Evolutionary conservation across 1,284 basidiomycete species (phyloP).

Genomic region (Austroboletus niveus): DNA sequence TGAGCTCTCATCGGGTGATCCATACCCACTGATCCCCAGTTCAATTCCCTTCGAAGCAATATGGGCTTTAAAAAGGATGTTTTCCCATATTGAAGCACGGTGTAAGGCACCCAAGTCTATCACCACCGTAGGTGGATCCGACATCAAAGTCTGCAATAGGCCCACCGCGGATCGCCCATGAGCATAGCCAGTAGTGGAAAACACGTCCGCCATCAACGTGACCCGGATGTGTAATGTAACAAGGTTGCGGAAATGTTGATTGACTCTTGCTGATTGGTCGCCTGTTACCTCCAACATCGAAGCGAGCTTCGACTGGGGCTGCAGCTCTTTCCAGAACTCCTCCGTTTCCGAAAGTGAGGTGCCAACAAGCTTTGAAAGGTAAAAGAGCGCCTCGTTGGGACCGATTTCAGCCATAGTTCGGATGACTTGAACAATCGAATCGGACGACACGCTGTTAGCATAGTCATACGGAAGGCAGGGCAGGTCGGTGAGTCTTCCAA

Average conservation of each 20-base stretch:
- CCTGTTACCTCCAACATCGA: slow-evolving; percentile 53
- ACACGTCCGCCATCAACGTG: slow-evolving; percentile 86
- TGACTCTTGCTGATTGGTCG: slow-evolving; percentile 52
- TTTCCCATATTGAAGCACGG: slow-evolving; percentile 85
- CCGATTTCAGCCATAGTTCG: slow-evolving; percentile 87
- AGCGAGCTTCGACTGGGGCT: slow-evolving; percentile 58
- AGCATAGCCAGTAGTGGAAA: slow-evolving; percentile 82
- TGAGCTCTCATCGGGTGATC: slow-evolving; percentile 46
- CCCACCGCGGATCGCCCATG: slow-evolving; percentile 77
- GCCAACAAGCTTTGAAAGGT: slow-evolving; percentile 73
- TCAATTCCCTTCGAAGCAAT: slow-evolving; percentile 53
- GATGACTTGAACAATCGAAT: slow-evolving; percentile 85
- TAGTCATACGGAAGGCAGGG: slow-evolving; percentile 92
- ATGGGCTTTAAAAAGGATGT: slow-evolving; percentile 70
- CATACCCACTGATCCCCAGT: slow-evolving; percentile 36
- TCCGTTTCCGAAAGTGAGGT: slow-evolving; percentile 69
- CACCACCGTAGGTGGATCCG: slow-evolving; percentile 65
- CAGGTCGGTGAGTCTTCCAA: slow-evolving; percentile 78
- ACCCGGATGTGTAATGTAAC: slow-evolving; percentile 77
- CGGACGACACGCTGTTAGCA: slow-evolving; percentile 76
- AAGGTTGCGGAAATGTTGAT: slow-evolving; percentile 72
- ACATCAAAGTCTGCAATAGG: slow-evolving; percentile 76
- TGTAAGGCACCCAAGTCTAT: slow-evolving; percentile 80
- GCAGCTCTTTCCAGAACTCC: slow-evolving; percentile 64
- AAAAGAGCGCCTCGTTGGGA: slow-evolving; percentile 72